These are phyloP conservation scores for Macrotyloma uniflorum DNA, from an alignment of 306 rosid species.

Conservation along the genomic window DNA sequence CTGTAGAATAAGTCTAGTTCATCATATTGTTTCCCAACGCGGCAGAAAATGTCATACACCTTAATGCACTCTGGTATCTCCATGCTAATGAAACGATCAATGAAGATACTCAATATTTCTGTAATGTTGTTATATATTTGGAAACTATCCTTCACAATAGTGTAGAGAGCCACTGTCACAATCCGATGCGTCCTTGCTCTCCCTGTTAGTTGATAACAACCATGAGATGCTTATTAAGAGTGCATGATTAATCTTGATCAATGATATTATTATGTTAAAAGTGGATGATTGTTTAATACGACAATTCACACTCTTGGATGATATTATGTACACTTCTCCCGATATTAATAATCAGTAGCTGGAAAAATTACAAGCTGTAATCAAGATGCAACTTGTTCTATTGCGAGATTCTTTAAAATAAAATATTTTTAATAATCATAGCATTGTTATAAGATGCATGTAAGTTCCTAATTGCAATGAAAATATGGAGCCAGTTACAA, in stretches of 20 bases:
- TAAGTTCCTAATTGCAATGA: neutral
- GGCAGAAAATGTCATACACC: conserved; percentile 74
- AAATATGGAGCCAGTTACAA: neutral
- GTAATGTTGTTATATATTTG: conserved; percentile 64
- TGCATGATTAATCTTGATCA: neutral
- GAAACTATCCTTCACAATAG: conserved; percentile 78
- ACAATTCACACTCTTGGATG: neutral
- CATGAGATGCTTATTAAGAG: neutral
- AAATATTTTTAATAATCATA: neutral
- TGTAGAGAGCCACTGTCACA: conserved; percentile 74
- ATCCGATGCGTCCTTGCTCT: conserved; percentile 71
- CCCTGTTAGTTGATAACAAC: conserved; percentile 50
- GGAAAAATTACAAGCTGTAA: neutral
- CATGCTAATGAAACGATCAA: conserved; percentile 71
- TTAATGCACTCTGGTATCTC: conserved; percentile 57
- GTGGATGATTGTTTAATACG: neutral
- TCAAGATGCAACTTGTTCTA: neutral
- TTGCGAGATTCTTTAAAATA: neutral
- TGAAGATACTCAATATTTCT: conserved; percentile 57
- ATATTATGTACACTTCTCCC: neutral
- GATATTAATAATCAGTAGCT: neutral
- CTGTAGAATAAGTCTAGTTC: conserved; percentile 70
- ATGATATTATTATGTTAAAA: neutral
- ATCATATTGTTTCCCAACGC: conserved; percentile 81
- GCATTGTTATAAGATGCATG: neutral